Percentiles rank a stretch among this genome's conserved stretches.
These are phyloP conservation scores for Xylaria scruposa DNA, from an alignment of 495 filamentous ascomycete genomes.

Conservation along the genomic window DNA sequence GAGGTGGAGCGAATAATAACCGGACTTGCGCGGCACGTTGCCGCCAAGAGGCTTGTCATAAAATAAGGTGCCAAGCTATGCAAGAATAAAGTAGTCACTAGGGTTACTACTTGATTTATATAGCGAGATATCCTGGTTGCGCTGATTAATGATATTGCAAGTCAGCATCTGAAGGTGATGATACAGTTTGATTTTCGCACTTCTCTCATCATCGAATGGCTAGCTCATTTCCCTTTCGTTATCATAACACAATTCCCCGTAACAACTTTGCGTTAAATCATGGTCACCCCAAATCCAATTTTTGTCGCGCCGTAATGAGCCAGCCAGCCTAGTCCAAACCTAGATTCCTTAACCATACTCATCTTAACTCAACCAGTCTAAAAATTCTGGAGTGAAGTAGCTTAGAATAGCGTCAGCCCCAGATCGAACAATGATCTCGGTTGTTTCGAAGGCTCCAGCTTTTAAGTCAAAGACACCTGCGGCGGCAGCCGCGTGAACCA, in stretches of 20 bases:
- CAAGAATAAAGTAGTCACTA: too few relatives aligned
- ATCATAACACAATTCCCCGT: background rate
- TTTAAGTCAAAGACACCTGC: slow-evolving; percentile 85
- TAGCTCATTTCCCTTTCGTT: background rate
- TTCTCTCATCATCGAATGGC: background rate
- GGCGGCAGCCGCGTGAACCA: slow-evolving; percentile 84
- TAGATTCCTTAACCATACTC: background rate
- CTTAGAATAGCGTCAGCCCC: slow-evolving; percentile 78
- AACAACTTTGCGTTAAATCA: background rate
- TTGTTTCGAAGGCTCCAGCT: slow-evolving; percentile 79
- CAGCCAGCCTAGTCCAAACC: background rate
- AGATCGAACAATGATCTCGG: slow-evolving; percentile 78
- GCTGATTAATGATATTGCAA: too few relatives aligned
- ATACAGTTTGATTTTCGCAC: background rate
- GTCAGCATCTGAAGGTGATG: background rate
- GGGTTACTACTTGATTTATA: too few relatives aligned
- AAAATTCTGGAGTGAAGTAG: slow-evolving; percentile 81
- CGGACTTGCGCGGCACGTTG: too few relatives aligned
- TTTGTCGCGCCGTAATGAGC: background rate
- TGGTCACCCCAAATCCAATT: background rate
- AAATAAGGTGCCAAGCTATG: too few relatives aligned
- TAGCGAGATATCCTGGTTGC: too few relatives aligned
- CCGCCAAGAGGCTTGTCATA: background rate
- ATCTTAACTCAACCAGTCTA: slow-evolving; percentile 65
- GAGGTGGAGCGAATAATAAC: background rate